Evolutionary conservation across 1,284 basidiomycete species (phyloP), one percentile per base, ranked within the genome.

Genomic region (Mycena citricolor): DNA sequence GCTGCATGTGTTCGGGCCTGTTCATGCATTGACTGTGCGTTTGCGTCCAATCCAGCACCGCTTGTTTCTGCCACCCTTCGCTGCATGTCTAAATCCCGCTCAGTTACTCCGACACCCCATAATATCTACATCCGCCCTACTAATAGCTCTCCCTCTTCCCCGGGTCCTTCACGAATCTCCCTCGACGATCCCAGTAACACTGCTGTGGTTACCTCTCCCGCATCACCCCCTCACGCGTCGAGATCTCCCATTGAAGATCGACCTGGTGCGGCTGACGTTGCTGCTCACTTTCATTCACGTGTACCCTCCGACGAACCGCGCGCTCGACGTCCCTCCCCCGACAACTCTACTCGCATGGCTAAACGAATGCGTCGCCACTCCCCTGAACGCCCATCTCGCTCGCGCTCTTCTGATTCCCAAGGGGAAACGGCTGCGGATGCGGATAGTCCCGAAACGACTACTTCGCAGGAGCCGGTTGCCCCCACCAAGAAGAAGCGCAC

Each of bases 401-500:
- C 66, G 60, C 66, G 69, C 21, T 74, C 73, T 42, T 69, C 70
- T 23, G 77, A 79, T 48, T 81, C 79, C 4, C 75, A 76, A 56
- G 74, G 70, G 39, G 73, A 69, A 21, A 65, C 73, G 63, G 71
- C 73, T n/a, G 78, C 79, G 55, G 74, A 65, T 29, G 77, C 77
- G 50, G 68, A 62, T 40, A 61, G 59, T 32, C 66, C 67, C 13
- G 63, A 59, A 32, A 62, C 65, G 22, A 64, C 66, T 44, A 51
- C 56, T 14, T 61, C 57, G 33, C 57, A 47, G 38, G 52, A 63
- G 26, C 39, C 60, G 11, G 56, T 63, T 10, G 45, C 42, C 39
- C 73, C 74, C 24, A 67, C 71, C 28, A 85, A 85, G 68, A 86
- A 83, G 63, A 88, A 88, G 65, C 76, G 85, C 54, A 91, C 88